Conservation (phyloP, 1,284 basidiomycete genomes). For the Anthracocystis panici-leucophaei region DNA sequence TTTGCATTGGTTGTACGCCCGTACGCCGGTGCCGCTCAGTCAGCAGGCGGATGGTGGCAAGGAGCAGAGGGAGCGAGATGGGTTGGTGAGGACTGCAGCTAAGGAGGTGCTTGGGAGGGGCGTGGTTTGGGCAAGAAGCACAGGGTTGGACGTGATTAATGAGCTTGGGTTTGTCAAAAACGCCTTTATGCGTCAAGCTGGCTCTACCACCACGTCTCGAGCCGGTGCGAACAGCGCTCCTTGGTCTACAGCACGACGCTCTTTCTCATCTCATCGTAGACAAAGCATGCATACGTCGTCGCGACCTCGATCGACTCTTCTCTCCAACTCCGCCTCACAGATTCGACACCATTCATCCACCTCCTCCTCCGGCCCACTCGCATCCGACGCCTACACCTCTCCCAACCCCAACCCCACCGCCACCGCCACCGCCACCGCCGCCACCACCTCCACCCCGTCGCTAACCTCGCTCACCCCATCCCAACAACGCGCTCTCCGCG, state of each 20-base stretch:
- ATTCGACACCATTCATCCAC: constrained; percentile 24
- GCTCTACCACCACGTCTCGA: constrained; percentile 30
- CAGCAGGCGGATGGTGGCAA: constrained; percentile 40
- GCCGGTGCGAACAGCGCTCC: background rate
- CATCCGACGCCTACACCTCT: constrained; percentile 57
- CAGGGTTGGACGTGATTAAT: constrained; percentile 67
- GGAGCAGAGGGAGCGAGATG: constrained; percentile 33
- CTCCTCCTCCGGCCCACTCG: constrained; percentile 16
- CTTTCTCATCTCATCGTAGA: constrained; percentile 1
- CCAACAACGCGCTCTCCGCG: constrained; percentile 50
- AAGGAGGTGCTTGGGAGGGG: constrained; percentile 47
- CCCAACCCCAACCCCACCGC: background rate
- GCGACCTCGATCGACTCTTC: constrained; percentile 1
- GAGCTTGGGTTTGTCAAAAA: constrained; percentile 65
- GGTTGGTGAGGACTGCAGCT: constrained; percentile 30
- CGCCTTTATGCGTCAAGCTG: constrained; percentile 53
- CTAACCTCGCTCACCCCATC: constrained; percentile 44
- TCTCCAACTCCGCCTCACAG: background rate
- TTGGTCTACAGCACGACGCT: constrained; percentile 17
- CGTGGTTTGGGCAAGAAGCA: constrained; percentile 64
- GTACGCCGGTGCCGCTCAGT: constrained; percentile 39
- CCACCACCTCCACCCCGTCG: constrained; percentile 37
- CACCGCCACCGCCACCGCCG: constrained; percentile 9
- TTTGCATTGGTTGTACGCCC: constrained; percentile 64
- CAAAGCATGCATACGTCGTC: constrained; percentile 3